These are phyloP conservation scores for Pecoramyces ruminantium DNA, from an alignment of 192 early-diverging fungal genomes.

Conservation along the genomic window DNA sequence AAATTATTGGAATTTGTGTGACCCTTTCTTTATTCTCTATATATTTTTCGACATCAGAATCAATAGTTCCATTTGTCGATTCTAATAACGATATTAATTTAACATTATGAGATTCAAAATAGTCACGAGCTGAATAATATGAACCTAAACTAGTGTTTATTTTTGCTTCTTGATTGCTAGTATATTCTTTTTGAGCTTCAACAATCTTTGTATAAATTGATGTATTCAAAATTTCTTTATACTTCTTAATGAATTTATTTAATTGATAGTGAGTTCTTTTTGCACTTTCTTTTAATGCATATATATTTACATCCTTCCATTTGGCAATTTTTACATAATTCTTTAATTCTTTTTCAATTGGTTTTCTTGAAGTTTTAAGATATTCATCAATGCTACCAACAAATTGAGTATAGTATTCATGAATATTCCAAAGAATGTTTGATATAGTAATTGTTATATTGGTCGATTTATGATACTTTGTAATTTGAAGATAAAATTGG, in stretches of 20 bases:
- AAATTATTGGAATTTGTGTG: background rate
- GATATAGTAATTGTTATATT: background rate
- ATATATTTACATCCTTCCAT: slow-evolving; percentile 94
- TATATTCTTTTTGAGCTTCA: background rate
- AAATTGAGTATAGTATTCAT: slow-evolving; percentile 72
- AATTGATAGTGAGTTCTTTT: slow-evolving; percentile 80
- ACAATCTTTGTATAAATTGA: slow-evolving; percentile 22
- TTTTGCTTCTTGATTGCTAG: background rate
- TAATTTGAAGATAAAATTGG: background rate
- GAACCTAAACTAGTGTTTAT: background rate
- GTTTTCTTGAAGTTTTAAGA: slow-evolving; percentile 38
- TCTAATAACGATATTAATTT: background rate
- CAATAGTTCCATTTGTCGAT: background rate
- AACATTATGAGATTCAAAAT: background rate
- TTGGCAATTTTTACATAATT: slow-evolving; percentile 89
- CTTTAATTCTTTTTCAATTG: slow-evolving; percentile 72
- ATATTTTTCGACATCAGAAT: background rate
- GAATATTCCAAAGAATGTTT: slow-evolving; percentile 48
- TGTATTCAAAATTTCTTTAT: slow-evolving; percentile 54
- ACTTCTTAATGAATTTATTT: slow-evolving; percentile 76
- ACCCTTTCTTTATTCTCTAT: slow-evolving; percentile 1
- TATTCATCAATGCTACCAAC: slow-evolving; percentile 26
- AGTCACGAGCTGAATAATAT: background rate
- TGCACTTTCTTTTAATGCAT: slow-evolving; percentile 75
- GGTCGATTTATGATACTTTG: background rate